These are phyloP conservation scores for Fusarium sp. DNA, from an alignment of 2,329 filamentous ascomycete genomes.

Conservation along the genomic window DNA sequence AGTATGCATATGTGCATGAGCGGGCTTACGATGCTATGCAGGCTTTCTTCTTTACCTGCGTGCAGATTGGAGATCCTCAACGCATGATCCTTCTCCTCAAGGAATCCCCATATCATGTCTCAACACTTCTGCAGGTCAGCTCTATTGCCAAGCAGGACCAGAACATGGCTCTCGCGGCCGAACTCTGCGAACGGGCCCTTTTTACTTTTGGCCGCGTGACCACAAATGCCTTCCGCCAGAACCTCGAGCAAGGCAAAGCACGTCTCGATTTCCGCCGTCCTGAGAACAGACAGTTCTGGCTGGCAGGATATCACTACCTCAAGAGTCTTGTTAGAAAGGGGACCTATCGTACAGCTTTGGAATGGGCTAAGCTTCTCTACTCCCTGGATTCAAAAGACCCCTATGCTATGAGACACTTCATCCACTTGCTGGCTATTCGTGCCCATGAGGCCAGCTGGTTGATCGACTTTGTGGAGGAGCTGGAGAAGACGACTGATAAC, in stretches of 20 bases:
- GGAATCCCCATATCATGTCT: constrained; percentile 82
- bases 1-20: constrained; percentile 85
- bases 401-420: constrained; percentile 82
- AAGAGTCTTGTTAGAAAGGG: constrained; percentile 87
- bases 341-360: constrained; percentile 92
- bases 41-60: constrained; percentile 79
- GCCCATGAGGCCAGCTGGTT: constrained; percentile 83
- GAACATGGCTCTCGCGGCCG: constrained; percentile 86
- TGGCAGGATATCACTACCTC: constrained; percentile 91
- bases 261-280: constrained; percentile 83
- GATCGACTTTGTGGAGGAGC: constrained; percentile 72
- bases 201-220: constrained; percentile 94
- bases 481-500: constrained; percentile 54
- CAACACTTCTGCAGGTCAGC: constrained; percentile 92
- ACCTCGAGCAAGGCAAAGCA: constrained; percentile 82
- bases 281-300: constrained; percentile 93
- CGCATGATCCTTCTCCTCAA: constrained; percentile 80
- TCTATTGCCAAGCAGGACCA: constrained; percentile 92
- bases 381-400: constrained; percentile 83
- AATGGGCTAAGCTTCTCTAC: constrained; percentile 91
- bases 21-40: constrained; percentile 80
- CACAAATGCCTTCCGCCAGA: constrained; percentile 83
- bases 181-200: constrained; percentile 89
- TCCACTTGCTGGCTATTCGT: constrained; percentile 88
- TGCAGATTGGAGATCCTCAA: constrained; percentile 88